These are phyloP conservation scores for Saccharum spontaneum DNA, from an alignment of 176 grass and related monocot species.

Conservation along the genomic window DNA sequence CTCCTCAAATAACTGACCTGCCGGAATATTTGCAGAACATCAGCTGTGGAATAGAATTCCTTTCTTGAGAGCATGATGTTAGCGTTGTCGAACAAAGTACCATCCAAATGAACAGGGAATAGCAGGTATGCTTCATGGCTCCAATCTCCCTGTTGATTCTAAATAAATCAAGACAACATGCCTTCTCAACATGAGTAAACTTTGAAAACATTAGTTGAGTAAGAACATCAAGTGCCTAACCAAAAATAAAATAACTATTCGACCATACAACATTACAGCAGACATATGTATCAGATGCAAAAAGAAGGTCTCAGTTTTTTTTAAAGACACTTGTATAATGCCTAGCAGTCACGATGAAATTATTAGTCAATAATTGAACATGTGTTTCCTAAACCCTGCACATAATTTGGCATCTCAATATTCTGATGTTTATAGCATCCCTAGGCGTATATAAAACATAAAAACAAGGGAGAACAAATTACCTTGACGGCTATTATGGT, in stretches of 20 bases:
- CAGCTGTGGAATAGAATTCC: conserved; percentile 67
- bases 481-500: conserved; percentile 82
- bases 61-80: conserved; percentile 73
- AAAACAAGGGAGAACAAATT: background rate
- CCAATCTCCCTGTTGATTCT: conserved; percentile 74
- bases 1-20: conserved; percentile 49
- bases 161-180: conserved; percentile 48
- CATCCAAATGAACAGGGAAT: conserved; percentile 90
- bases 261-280: conserved; percentile 9
- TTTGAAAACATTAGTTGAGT: background rate
- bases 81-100: conserved; percentile 86
- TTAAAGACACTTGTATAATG: background rate
- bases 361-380: conserved; percentile 2
- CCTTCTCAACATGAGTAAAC: conserved; percentile 4
- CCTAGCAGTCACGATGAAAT: background rate
- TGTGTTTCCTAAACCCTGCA: conserved; percentile 11
- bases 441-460: background rate
- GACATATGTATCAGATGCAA: background rate
- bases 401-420: background rate
- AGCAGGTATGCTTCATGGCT: conserved; percentile 93
- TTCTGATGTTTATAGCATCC: background rate
- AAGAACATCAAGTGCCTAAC: background rate
- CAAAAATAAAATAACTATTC: background rate
- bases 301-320: background rate
- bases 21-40: conserved; percentile 71